Conservation (phyloP, 768 basidiomycete genomes). For the Daedaleopsis sinensis region DNA sequence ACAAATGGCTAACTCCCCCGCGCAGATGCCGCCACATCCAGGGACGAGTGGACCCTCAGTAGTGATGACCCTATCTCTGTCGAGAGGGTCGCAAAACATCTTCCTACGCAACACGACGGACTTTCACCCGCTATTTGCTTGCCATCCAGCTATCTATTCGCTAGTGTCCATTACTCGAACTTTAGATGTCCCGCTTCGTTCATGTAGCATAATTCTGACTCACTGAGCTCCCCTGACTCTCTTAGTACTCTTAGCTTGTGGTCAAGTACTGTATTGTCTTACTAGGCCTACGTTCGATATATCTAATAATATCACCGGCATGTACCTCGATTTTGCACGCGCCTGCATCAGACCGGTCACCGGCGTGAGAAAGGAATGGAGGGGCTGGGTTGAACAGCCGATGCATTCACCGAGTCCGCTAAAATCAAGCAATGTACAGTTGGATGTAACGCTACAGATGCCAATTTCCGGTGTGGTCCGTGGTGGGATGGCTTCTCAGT, state of each 20-base stretch:
- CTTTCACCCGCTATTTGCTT: too few relatives aligned
- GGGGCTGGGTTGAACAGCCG: constrained; percentile 19
- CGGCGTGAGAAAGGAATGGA: not conserved
- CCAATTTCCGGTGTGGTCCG: not conserved
- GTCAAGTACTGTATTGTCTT: not conserved
- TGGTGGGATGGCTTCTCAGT: not conserved
- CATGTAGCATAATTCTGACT: too few relatives aligned
- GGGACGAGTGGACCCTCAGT: too few relatives aligned
- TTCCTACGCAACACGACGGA: too few relatives aligned
- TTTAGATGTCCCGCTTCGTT: too few relatives aligned
- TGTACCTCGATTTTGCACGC: not conserved
- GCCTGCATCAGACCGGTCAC: not conserved
- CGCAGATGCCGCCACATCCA: not conserved
- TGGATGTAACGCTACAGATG: constrained; percentile 21
- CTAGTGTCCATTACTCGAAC: too few relatives aligned
- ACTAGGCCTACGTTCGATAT: not conserved
- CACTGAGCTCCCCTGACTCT: too few relatives aligned
- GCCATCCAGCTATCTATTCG: too few relatives aligned
- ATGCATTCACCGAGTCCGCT: not conserved
- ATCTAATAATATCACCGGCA: not conserved
- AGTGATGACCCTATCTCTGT: too few relatives aligned
- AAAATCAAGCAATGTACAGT: constrained; percentile 11
- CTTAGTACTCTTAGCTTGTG: too few relatives aligned
- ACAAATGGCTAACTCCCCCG: not conserved
- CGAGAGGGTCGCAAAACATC: too few relatives aligned